Conservation (phyloP, 352 stramenopile genomes). For the Globisporangium heterothallicum region DNA sequence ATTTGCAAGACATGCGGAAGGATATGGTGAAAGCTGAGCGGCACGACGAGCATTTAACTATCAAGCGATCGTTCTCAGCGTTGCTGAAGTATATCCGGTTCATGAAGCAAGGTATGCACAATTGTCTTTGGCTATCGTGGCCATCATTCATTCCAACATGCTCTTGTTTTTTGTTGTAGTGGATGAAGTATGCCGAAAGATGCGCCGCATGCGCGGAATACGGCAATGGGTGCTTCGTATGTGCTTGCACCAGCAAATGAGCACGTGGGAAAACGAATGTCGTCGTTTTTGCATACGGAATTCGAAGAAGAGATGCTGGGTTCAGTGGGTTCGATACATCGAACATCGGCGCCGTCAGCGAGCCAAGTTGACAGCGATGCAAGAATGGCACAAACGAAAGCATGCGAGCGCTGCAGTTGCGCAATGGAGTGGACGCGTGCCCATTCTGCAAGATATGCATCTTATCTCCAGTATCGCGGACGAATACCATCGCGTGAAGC, state of each 20-base stretch:
- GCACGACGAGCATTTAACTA: neutral
- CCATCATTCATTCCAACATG: neutral
- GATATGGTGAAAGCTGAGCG: neutral
- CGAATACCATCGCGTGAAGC: conserved; percentile 9
- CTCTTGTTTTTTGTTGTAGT: conserved; percentile 4
- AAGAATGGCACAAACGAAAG: conserved; percentile 3
- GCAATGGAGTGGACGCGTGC: conserved; percentile 19
- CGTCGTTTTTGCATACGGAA: neutral
- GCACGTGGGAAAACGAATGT: neutral
- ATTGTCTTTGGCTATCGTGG: neutral
- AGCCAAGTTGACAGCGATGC: conserved; percentile 11
- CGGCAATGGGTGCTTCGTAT: conserved; percentile 14
- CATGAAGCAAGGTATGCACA: conserved; percentile 13
- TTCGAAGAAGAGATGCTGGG: conserved; percentile 6
- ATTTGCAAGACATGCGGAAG: conserved; percentile 1
- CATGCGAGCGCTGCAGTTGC: neutral
- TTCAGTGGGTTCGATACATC: conserved; percentile 17
- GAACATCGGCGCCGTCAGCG: conserved; percentile 9
- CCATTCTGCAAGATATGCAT: conserved; percentile 23
- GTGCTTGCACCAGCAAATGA: conserved; percentile 3
- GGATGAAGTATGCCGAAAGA: neutral
- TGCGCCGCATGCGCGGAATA: neutral
- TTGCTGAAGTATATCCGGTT: neutral
- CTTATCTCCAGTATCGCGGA: conserved; percentile 15
- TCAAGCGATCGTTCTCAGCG: conserved; percentile 2